Evolutionary conservation across 768 basidiomycete genomes (phyloP), one percentile per base, ranked within the genome.

Genomic region (Kwoniella shandongensis): DNA sequence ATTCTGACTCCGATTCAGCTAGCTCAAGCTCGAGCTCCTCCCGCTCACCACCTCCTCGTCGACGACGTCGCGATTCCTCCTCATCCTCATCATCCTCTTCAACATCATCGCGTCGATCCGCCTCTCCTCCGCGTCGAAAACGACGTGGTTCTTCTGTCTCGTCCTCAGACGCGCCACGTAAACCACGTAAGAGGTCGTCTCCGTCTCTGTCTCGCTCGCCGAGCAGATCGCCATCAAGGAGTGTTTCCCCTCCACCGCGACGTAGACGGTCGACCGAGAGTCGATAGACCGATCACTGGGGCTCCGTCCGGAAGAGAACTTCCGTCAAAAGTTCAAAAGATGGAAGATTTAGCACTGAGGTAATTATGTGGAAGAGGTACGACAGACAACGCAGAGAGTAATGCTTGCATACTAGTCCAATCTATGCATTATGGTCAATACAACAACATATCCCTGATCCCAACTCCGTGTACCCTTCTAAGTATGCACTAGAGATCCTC

Each of bases 31-130:
- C 57, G 4, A 51, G 22, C 27, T 44, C 52, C 2, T 59, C 57
- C 7, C 57, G 27, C 27, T 44, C 52, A 52, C 55, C 55, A 23
- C 54, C 54, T 8, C 25, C 44, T 35, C 39, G 41, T 5, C 60
- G 42, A 27, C 35, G 48, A 22, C 59, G 57, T 25, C 38, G 40
- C 25, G 6, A 51, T 29, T 63, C 62, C 20, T 35, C 53, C 27
- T 56, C 57, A 4, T 13, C 58, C 2, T 62, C 60, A 12, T 42
- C 42, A 13, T 59, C 51, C 17, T 25, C 41, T 32, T 52, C 51
- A 10, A 13, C 18, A 18, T 15, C 25, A n/a, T 46, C 27, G 40
- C 51, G 44, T 3, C 15, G 47, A 39, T 50, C 57, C 32, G 56
- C 64, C 10, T 51, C 53, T 6, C 52, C 59, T 15, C 30, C 57